Conservation (phyloP, 2,329 filamentous ascomycete genomes). For the Fusarium floridanum region DNA sequence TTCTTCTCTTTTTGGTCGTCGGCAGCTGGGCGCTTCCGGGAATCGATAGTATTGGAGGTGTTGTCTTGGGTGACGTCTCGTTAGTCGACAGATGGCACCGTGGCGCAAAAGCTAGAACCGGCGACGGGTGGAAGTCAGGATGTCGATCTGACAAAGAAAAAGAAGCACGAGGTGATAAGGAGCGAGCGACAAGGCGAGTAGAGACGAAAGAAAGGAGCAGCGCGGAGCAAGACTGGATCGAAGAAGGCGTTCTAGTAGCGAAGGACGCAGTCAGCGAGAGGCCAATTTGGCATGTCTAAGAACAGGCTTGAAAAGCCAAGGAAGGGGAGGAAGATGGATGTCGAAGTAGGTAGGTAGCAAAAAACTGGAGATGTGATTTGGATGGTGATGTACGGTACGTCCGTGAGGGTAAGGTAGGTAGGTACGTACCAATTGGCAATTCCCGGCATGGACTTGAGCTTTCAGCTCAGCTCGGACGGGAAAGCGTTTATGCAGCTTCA, state of each 20-base stretch:
- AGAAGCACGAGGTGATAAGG: conserved; percentile 14
- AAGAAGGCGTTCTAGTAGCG: conserved; percentile 17
- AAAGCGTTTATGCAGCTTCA: conserved; percentile 16
- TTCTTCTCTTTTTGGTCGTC: conserved; percentile 26
- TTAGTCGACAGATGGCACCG: conserved; percentile 35
- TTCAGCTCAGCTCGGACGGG: conserved; percentile 19
- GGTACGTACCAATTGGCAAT: conserved; percentile 40
- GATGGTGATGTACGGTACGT: conserved; percentile 34
- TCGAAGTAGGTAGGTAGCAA: conserved; percentile 7
- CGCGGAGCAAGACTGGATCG: conserved; percentile 8
- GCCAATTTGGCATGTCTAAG: conserved; percentile 24
- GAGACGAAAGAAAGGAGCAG: conserved; percentile 7
- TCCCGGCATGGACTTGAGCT: conserved; percentile 5
- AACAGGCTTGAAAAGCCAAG: conserved; percentile 5
- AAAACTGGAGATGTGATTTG: conserved; percentile 23
- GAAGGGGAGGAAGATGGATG: conserved; percentile 16
- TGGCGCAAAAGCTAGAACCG: conserved; percentile 36
- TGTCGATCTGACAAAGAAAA: conserved; percentile 35
- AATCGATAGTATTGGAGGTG: conserved; percentile 34
- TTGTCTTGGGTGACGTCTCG: conserved; percentile 30
- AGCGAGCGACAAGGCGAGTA: conserved; percentile 31
- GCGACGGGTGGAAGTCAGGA: conserved; percentile 21
- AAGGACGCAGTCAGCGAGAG: conserved; percentile 25
- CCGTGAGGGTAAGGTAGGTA: conserved; percentile 7
- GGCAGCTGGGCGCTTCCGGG: conserved; percentile 24